phyloP scores from a whole-genome alignment of 129 eudicot species.

The Sambucus nigra region DNA sequence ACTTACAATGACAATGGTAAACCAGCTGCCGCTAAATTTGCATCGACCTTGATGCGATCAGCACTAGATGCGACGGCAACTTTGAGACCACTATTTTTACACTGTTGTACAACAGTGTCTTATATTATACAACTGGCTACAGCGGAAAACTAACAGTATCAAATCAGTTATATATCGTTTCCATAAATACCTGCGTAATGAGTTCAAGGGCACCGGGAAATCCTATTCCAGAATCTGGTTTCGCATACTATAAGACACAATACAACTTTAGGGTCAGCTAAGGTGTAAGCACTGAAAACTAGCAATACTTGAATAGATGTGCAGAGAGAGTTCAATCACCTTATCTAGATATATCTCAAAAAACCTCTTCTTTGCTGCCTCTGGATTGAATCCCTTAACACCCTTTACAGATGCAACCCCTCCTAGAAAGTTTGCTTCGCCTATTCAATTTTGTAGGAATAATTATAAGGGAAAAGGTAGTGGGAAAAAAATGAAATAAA shows the following conservation, averaged over 20 bases:
- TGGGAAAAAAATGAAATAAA: neutral
- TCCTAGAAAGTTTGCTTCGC: constrained; percentile 96
- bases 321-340: constrained; percentile 34
- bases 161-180: constrained; percentile 1
- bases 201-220: constrained; percentile 98
- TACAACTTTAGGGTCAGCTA: constrained; percentile 12
- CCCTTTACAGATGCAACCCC: constrained; percentile 90
- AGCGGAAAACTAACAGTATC: constrained; percentile 4
- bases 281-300: neutral
- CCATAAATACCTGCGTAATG: constrained; percentile 50
- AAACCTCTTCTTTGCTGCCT: constrained; percentile 86
- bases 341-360: constrained; percentile 84
- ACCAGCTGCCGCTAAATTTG: constrained; percentile 93
- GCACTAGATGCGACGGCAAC: constrained; percentile 99
- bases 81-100: constrained; percentile 85
- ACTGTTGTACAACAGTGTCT: constrained; percentile 32
- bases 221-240: constrained; percentile 93
- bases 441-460: constrained; percentile 29
- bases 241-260: constrained; percentile 69
- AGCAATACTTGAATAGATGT: neutral
- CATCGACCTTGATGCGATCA: constrained; percentile 93
- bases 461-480: neutral
- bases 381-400: constrained; percentile 58
- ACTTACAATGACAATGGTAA: constrained; percentile 75
- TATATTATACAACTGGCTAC: constrained; percentile 7